Percentiles rank a stretch among this genome's conserved stretches.
phyloP scores from a whole-genome alignment of 2,329 filamentous ascomycete genomes.

The Talaromyces piceae region DNA sequence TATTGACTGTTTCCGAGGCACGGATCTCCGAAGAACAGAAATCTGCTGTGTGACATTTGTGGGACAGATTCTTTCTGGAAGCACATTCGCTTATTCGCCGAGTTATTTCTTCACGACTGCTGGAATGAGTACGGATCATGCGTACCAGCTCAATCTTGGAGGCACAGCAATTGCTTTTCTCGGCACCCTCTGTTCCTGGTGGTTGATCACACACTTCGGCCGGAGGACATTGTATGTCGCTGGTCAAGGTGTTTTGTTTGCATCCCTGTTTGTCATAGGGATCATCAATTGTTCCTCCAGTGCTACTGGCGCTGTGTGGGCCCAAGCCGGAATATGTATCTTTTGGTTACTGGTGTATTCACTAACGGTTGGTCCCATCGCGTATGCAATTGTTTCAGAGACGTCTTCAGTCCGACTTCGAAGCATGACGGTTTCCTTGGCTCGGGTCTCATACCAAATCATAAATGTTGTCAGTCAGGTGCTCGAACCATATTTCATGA shows the following conservation, averaged over 20 bases:
- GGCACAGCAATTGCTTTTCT: conserved; percentile 29
- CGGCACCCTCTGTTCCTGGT: conserved; percentile 28
- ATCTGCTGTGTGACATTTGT: conserved; percentile 39
- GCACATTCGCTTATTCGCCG: conserved; percentile 46
- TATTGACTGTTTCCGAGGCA: conserved; percentile 41
- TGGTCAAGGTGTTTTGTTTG: conserved; percentile 25
- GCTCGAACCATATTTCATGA: conserved; percentile 35
- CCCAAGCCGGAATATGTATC: conserved; percentile 29
- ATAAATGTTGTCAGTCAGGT: conserved; percentile 36
- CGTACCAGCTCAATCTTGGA: conserved; percentile 31
- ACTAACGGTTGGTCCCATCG: conserved; percentile 34
- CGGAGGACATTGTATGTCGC: conserved; percentile 25
- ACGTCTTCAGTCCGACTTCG: conserved; percentile 37
- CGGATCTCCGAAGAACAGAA: conserved; percentile 33
- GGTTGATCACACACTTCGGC: conserved; percentile 25
- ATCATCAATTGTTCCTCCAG: conserved; percentile 35
- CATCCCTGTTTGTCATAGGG: conserved; percentile 29
- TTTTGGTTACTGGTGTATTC: conserved; percentile 36
- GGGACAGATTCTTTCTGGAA: conserved; percentile 37
- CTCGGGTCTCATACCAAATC: conserved; percentile 32
- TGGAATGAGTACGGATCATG: conserved; percentile 22
- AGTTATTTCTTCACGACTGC: conserved; percentile 42
- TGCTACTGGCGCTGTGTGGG: conserved; percentile 29
- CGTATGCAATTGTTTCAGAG: conserved; percentile 43
- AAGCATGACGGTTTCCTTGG: conserved; percentile 40